Evolutionary conservation across 1,284 basidiomycete genomes (phyloP).

Genomic region (Retiboletus flavoniger): DNA sequence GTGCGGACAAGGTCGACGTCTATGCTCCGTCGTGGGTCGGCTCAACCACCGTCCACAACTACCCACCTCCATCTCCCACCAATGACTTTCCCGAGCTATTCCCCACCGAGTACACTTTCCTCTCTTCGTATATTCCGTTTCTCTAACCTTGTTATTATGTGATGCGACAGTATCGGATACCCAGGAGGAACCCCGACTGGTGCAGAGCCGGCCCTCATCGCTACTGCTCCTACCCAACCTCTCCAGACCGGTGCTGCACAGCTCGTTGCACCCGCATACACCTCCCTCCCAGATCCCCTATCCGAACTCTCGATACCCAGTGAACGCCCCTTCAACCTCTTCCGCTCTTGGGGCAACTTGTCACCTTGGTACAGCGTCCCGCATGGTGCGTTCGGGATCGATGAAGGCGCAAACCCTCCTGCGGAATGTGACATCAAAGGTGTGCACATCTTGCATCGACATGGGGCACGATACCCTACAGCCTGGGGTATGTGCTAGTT

Average conservation of each 20-base stretch:
- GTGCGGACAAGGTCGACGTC: conserved; percentile 8
- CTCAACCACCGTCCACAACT: conserved; percentile 66
- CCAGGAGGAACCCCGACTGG: conserved; percentile 83
- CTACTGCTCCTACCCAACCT: conserved; percentile 76
- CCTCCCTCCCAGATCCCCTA: conserved; percentile 13
- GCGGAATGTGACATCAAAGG: conserved; percentile 69
- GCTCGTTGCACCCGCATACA: conserved; percentile 50
- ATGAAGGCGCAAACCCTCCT: conserved; percentile 69
- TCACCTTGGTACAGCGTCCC: conserved; percentile 82
- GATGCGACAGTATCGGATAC: conserved; percentile 58
- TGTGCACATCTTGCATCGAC: conserved; percentile 75
- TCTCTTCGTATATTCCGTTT: background rate
- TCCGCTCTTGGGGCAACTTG: conserved; percentile 80
- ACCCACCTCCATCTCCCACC: conserved; percentile 70
- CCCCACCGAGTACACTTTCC: conserved; percentile 49
- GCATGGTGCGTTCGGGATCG: conserved; percentile 67
- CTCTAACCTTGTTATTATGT: background rate
- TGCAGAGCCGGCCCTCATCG: conserved; percentile 73
- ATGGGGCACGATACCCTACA: conserved; percentile 80
- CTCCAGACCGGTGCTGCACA: conserved; percentile 68
- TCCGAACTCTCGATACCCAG: conserved; percentile 14
- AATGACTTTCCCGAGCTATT: conserved; percentile 69
- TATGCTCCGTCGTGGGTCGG: conserved; percentile 62
- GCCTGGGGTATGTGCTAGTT: conserved; percentile 52
- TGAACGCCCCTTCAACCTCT: conserved; percentile 53